Evolutionary conservation across 306 rosid genomes (phyloP).

Genomic region (Biancaea sappan): DNA sequence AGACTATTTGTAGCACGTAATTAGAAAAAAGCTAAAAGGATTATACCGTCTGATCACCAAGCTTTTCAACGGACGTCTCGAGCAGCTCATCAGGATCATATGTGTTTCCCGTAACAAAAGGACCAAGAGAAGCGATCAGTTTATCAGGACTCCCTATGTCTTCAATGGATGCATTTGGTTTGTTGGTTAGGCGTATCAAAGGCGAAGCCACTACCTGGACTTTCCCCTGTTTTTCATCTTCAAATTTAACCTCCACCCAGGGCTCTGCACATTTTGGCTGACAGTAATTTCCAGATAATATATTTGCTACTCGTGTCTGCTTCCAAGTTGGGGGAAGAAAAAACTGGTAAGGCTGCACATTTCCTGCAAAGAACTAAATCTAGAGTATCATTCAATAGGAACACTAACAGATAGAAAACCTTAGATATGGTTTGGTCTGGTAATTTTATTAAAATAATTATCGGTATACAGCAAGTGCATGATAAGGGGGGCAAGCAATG

Average conservation of each 20-base stretch:
- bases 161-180: slow-evolving; percentile 88
- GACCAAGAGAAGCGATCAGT: slow-evolving; percentile 93
- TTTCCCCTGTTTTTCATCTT: slow-evolving; percentile 91
- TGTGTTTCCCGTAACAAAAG: slow-evolving; percentile 88
- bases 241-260: slow-evolving; percentile 96
- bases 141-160: slow-evolving; percentile 91
- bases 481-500: not conserved
- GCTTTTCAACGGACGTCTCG: slow-evolving; percentile 76
- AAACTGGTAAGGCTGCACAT: slow-evolving; percentile 96
- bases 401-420: not conserved
- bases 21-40: slow-evolving; percentile 10
- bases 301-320: slow-evolving; percentile 84
- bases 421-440: not conserved
- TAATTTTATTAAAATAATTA: slow-evolving; percentile 2
- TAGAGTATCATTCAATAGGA: slow-evolving; percentile 55
- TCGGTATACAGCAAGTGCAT: not conserved
- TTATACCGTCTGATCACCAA: slow-evolving; percentile 78
- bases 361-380: slow-evolving; percentile 86
- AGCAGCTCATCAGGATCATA: slow-evolving; percentile 89
- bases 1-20: not conserved
- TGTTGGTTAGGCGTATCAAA: slow-evolving; percentile 87
- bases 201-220: slow-evolving; percentile 93
- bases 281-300: slow-evolving; percentile 96
- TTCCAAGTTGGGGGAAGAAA: slow-evolving; percentile 93
- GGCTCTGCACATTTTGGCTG: slow-evolving; percentile 99